Percentiles rank a stretch among this genome's conserved stretches.
phyloP scores from a whole-genome alignment of 192 early-diverging fungal species.

The Backusella psychrophila region DNA sequence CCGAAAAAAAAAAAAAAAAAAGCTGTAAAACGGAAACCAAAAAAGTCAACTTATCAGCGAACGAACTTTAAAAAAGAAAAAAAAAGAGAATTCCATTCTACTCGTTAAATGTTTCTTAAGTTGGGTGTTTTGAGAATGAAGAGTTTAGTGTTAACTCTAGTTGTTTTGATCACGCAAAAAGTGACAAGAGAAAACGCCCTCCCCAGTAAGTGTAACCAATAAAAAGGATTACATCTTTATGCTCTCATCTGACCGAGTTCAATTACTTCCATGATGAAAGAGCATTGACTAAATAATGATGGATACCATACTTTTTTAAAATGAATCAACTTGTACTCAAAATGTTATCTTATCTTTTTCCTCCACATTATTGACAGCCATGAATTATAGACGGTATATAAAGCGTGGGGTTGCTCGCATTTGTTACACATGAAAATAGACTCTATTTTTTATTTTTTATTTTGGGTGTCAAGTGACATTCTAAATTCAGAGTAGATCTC shows the following conservation, averaged over 20 bases:
- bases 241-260: background rate
- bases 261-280: background rate
- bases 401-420: background rate
- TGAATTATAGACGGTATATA: background rate
- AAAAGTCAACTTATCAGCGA: background rate
- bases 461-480: background rate
- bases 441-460: conserved; percentile 1
- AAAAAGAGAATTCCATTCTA: background rate
- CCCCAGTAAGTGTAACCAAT: background rate
- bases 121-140: conserved; percentile 1
- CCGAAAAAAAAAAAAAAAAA: background rate
- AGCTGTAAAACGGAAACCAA: background rate
- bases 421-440: conserved; percentile 1
- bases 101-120: conserved; percentile 6
- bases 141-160: background rate
- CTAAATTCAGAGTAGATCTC: conserved; percentile 3
- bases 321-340: background rate
- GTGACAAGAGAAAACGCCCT: background rate
- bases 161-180: background rate
- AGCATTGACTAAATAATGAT: background rate
- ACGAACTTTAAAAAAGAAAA: background rate
- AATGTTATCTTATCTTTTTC: background rate
- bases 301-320: background rate
- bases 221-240: background rate
- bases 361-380: background rate